Base-by-base conservation (phyloP, 1,284 basidiomycete genomes). In the Laetiporus sulphureus region DNA sequence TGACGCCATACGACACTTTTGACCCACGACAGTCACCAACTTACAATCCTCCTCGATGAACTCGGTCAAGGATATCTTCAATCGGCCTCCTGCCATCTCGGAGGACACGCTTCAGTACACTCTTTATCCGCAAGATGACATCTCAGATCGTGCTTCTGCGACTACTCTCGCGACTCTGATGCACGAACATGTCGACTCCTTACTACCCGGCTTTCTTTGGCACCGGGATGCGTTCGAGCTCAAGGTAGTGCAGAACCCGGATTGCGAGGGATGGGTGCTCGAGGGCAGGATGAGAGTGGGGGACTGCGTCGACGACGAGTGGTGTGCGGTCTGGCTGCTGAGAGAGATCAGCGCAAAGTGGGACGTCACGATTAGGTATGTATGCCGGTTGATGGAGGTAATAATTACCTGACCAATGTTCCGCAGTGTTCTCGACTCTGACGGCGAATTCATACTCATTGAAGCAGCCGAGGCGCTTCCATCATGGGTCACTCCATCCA, bases 401-500 rank as follows among this genome's bases (percentile, higher is more conserved):
- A 18, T 4, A 18, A 36, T 36, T 12, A 19, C 24, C 32, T n/a
- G 15, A 4, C 13, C 3, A 11, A 6, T 50, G 19, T 32, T 18
- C 27, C 21, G 30, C 39, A 90, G 91, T 51, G 74, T 86, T 1
- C 80, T 77, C 47, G 95, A 98, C 64, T 83, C 87, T 3, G 95
- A 99, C 61, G 96, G 96, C 22, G 91, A 99, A 56, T 97, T 99
- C 57, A 64, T 99, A 31, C 74, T 99, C 46, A 98, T 99, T 49
- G 95, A 99, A 66, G 95, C 91, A 3, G 96, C 96, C 8, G 87
- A 98, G 42, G 74, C 71, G 36, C 68, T 99, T 8, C 94, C 95
- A 3, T 67, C 73, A 1, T 99, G 95, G 96, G 80, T 98, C 33
- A 85, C 83, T 10, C 96, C 95, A 1, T 75, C 83, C 33, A 93